Percentiles rank a stretch among this genome's conserved stretches.
Conservation (phyloP, 805 yeast genomes). For the Scheffersomyces coipomensis region DNA sequence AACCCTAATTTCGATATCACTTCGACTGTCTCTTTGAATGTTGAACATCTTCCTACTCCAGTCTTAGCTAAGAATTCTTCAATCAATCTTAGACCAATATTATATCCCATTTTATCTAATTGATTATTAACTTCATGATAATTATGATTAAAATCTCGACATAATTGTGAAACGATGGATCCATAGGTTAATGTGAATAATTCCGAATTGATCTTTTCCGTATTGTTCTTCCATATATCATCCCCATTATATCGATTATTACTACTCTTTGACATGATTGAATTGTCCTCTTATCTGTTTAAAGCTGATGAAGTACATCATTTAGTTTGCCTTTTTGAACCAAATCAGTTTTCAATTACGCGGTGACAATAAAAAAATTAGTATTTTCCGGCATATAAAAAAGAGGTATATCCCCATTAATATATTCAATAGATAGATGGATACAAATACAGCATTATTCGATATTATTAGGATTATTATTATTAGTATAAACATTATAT, state of each 20-base stretch:
- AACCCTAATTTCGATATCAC: conserved; percentile 84
- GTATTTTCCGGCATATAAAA: too few relatives aligned
- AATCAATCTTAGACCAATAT: conserved; percentile 84
- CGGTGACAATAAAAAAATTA: too few relatives aligned
- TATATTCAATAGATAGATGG: too few relatives aligned
- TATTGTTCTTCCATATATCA: conserved; percentile 86
- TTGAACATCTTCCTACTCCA: conserved; percentile 77
- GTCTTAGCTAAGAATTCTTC: conserved; percentile 92
- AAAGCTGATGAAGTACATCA: too few relatives aligned
- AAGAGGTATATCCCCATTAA: too few relatives aligned
- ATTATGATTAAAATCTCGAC: conserved; percentile 76
- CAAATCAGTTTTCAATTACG: too few relatives aligned
- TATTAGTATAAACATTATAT: too few relatives aligned
- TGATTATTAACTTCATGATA: conserved; percentile 79
- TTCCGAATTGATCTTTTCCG: conserved; percentile 90
- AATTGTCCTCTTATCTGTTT: too few relatives aligned
- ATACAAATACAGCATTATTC: too few relatives aligned
- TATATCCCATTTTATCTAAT: conserved; percentile 90
- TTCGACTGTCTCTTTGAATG: conserved; percentile 85
- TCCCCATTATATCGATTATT: conserved; percentile 55
- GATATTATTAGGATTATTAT: too few relatives aligned
- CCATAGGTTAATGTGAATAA: conserved; percentile 94
- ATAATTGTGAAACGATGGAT: conserved; percentile 85
- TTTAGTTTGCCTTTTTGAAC: too few relatives aligned
- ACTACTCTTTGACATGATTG: conserved; percentile 22